Evolutionary conservation across 2,329 filamentous ascomycete genomes (phyloP).

Genomic region (Aspergillus vadensis): DNA sequence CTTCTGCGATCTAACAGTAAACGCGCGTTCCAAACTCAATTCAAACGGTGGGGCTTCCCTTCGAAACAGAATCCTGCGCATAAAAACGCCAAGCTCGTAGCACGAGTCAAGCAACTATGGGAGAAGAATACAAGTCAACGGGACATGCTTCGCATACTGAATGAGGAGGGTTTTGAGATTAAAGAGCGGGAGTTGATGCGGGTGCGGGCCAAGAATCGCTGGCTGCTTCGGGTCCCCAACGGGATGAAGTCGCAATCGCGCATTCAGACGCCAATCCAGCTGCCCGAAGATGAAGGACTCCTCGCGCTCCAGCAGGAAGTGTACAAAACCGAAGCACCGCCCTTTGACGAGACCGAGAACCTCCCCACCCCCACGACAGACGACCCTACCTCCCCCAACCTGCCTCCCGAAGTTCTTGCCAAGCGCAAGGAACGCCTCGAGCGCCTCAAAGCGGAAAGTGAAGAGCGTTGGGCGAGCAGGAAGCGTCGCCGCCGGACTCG

Average conservation of each 20-base stretch:
- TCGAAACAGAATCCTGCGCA: slow-evolving; percentile 72
- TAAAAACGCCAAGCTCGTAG: slow-evolving; percentile 67
- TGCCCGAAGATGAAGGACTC: slow-evolving; percentile 40
- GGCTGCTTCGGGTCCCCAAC: slow-evolving; percentile 64
- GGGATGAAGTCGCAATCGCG: slow-evolving; percentile 53
- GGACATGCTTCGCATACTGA: slow-evolving; percentile 71
- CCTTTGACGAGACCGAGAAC: slow-evolving; percentile 31
- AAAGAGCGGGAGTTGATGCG: slow-evolving; percentile 71
- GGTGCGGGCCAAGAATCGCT: slow-evolving; percentile 68
- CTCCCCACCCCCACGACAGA: slow-evolving; percentile 26
- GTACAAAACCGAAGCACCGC: slow-evolving; percentile 33
- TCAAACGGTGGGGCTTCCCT: slow-evolving; percentile 78
- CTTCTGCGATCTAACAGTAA: slow-evolving; percentile 51
- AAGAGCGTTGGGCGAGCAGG: slow-evolving; percentile 62
- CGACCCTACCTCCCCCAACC: slow-evolving; percentile 28
- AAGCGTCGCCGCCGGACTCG: slow-evolving; percentile 70
- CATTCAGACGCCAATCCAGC: slow-evolving; percentile 26
- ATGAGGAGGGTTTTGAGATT: slow-evolving; percentile 72
- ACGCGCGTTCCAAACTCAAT: slow-evolving; percentile 74
- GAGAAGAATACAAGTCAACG: slow-evolving; percentile 70
- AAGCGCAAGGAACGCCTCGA: slow-evolving; percentile 58
- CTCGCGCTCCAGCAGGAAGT: slow-evolving; percentile 44
- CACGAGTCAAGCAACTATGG: slow-evolving; percentile 75
- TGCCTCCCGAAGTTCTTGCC: slow-evolving; percentile 52
- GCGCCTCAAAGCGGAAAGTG: slow-evolving; percentile 60